phyloP scores from a whole-genome alignment of 1,139 yeast species.

The Diutina rugosa region DNA sequence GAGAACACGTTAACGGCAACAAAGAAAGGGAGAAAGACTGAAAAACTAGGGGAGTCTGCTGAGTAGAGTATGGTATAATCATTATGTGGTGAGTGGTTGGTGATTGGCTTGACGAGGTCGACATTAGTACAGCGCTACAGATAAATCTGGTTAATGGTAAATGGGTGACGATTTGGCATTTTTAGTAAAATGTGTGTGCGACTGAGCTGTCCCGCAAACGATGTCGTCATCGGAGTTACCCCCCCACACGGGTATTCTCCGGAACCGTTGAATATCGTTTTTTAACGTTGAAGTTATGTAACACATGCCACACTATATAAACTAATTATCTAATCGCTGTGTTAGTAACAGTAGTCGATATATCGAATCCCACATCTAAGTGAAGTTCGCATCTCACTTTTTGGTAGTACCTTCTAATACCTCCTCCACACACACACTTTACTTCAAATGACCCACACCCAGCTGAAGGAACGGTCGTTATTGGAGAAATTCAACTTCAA shows the following conservation, averaged over 20 bases:
- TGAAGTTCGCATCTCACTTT: neutral
- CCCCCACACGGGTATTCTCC: neutral
- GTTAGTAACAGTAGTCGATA: too few relatives aligned
- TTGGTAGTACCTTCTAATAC: neutral
- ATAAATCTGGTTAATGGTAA: too few relatives aligned
- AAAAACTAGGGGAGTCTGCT: too few relatives aligned
- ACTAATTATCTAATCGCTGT: too few relatives aligned
- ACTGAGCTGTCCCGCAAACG: neutral
- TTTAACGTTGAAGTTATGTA: neutral
- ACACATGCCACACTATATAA: too few relatives aligned
- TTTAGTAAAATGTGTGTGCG: neutral
- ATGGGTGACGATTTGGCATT: neutral
- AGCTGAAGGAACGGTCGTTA: neutral
- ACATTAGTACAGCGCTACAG: too few relatives aligned
- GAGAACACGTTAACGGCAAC: too few relatives aligned
- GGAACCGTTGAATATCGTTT: neutral
- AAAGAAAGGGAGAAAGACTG: too few relatives aligned
- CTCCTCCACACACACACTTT: neutral
- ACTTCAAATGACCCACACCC: neutral
- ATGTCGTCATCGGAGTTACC: neutral
- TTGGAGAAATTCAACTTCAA: constrained; percentile 13
- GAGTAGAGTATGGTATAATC: too few relatives aligned
- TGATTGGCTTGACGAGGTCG: too few relatives aligned
- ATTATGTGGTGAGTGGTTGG: too few relatives aligned
- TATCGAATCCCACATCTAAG: too few relatives aligned